These are phyloP conservation scores for Medicago ruthenica DNA, from an alignment of 306 rosid genomes.

Conservation along the genomic window DNA sequence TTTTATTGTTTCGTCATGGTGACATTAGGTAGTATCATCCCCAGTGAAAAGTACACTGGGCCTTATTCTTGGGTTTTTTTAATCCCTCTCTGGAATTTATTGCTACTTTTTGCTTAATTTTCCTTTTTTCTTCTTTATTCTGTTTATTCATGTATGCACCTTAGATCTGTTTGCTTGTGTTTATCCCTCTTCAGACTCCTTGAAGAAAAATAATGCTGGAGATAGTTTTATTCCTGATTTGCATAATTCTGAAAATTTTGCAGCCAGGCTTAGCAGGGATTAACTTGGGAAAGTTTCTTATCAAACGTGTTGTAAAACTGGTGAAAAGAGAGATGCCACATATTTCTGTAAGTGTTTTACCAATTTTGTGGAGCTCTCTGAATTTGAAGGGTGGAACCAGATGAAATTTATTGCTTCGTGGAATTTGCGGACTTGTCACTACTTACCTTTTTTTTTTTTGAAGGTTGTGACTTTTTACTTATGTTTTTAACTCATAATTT, in stretches of 20 bases:
- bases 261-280: constrained; percentile 98
- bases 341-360: constrained; percentile 72
- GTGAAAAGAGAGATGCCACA: constrained; percentile 92
- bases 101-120: constrained; percentile 29
- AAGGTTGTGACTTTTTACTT: constrained; percentile 1
- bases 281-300: constrained; percentile 90
- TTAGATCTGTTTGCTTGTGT: constrained; percentile 39
- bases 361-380: constrained; percentile 29
- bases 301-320: constrained; percentile 83
- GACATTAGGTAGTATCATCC: constrained; percentile 22
- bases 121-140: constrained; percentile 5
- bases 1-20: constrained; percentile 24
- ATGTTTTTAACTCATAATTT: neutral
- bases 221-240: constrained; percentile 39
- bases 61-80: constrained; percentile 31
- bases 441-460: too few species aligned
- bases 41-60: constrained; percentile 39
- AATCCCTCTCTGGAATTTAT: constrained; percentile 23
- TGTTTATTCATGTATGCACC: constrained; percentile 33
- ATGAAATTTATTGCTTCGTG: constrained; percentile 14
- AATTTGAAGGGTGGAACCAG: constrained; percentile 37
- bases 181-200: constrained; percentile 21
- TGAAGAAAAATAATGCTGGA: constrained; percentile 21
- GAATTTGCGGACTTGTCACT: constrained; percentile 36
- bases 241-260: constrained; percentile 41